phyloP scores from a whole-genome alignment of 2,329 filamentous ascomycete species.

The Fusarium liriodendri region DNA sequence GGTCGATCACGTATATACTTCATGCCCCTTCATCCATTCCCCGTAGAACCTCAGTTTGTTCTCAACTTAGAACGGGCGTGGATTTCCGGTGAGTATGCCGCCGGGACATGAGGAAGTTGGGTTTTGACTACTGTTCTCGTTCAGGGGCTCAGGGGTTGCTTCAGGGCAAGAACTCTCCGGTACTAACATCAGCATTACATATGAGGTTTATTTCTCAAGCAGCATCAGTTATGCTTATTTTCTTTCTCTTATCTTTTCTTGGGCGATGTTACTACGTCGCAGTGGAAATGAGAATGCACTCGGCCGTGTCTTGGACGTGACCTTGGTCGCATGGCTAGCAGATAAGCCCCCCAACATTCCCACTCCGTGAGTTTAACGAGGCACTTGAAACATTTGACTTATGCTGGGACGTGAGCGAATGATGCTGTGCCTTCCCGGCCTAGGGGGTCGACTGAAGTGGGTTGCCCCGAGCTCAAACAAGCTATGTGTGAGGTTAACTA shows the following conservation, averaged over 20 bases:
- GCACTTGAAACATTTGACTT: not conserved
- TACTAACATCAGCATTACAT: not conserved
- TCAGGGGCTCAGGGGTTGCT: constrained; percentile 33
- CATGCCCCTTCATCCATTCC: not conserved
- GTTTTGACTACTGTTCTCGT: constrained; percentile 59
- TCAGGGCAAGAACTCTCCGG: not conserved
- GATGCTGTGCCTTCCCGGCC: not conserved
- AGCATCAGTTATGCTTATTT: not conserved
- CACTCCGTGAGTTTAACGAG: not conserved
- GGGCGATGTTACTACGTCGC: not conserved
- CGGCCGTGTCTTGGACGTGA: not conserved
- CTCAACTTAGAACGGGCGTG: constrained; percentile 50
- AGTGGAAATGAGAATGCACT: not conserved
- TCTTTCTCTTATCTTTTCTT: not conserved
- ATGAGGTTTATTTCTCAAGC: not conserved
- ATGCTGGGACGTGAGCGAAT: too few relatives aligned
- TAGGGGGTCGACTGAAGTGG: not conserved
- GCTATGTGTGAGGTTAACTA: not conserved
- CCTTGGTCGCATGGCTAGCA: not conserved
- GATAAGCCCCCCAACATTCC: not conserved
- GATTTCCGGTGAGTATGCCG: constrained; percentile 56
- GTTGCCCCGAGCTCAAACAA: not conserved
- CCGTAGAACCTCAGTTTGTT: constrained; percentile 47
- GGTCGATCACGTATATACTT: constrained; percentile 49
- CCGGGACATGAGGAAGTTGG: constrained; percentile 50